Conservation (phyloP, 352 stramenopile species). For the Globisporangium iwayamae region DNA sequence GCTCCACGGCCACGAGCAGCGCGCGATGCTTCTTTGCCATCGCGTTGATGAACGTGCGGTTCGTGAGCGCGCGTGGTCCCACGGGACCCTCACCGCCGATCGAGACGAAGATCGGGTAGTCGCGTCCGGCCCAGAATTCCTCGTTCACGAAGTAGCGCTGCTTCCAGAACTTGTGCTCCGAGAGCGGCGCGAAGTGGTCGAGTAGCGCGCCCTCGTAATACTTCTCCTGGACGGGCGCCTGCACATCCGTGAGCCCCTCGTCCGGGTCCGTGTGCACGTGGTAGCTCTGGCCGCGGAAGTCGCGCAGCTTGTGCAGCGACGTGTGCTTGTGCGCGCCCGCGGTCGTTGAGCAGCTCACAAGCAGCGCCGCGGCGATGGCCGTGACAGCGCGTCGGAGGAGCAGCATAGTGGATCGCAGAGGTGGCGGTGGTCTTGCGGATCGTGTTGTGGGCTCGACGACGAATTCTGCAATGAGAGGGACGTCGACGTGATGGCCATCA, state of each 20-base stretch:
- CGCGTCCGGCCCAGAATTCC: conserved; percentile 73
- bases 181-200: conserved; percentile 68
- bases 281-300: conserved; percentile 69
- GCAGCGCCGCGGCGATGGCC: not conserved
- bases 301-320: conserved; percentile 25
- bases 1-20: conserved; percentile 89
- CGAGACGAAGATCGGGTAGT: conserved; percentile 88
- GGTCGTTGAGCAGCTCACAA: not conserved
- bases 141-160: conserved; percentile 91
- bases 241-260: conserved; percentile 22
- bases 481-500: no score
- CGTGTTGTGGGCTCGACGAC: not conserved
- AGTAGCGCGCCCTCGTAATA: conserved; percentile 62
- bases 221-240: conserved; percentile 42
- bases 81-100: conserved; percentile 76
- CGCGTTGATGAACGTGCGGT: conserved; percentile 75
- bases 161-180: conserved; percentile 62
- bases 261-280: conserved; percentile 48
- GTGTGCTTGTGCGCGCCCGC: conserved; percentile 15
- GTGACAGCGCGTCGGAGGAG: conserved; percentile 2
- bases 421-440: no score
- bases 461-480: not conserved
- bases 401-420: no score
- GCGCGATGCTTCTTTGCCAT: conserved; percentile 73
- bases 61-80: conserved; percentile 50